Evolutionary conservation across 805 yeast species (phyloP), one percentile per base, ranked within the genome.

Genomic region (Lipomyces oligophaga): DNA sequence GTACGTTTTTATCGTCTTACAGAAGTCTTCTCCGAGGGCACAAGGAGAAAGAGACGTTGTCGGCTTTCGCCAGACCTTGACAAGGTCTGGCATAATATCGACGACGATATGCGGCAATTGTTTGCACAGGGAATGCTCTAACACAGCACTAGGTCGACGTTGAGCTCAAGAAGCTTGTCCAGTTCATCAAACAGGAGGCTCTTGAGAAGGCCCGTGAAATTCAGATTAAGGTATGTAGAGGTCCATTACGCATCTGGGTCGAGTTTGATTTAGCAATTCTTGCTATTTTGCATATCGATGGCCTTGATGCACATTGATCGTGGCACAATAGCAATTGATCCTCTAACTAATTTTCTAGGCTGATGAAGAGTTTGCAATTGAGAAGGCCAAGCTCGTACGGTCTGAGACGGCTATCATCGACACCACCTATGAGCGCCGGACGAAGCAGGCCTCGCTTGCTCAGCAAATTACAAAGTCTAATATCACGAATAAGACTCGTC

Each of bases 151-250:
- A 52, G 56, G 97, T 90, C 59, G 88, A 84, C 64, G 87, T 87
- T 60, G 98, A 93, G 75, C 85, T 93, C 69, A 81, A 82, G 67
- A 93, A 93, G 76, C 93, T 93, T 97, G 95, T 90, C 67, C 89
- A 94, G 65, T 93, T 93, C 81, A 93, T 93, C 78, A 86, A 84
- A 72, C 93, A 90, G 78, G 99, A 93, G 73, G 99, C 99, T 32
- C 95, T 89, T 63, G 99, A 93, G 69, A 93, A 93, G 73, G 96
- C 97, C 58, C 86, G 85, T 67, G 99, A 93, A 70, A 88, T 93
- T 64, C 81, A 77, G 66, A 75, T 93, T 62, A 94, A 93, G 74
- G 71, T 67, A 44, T 16, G 68, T 26, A n/a, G n/a, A n/a, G n/a
- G n/a, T n/a, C n/a, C n/a, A n/a, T n/a, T n/a, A n/a, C n/a, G n/a